Conservation (phyloP, 768 basidiomycete species). For the Russula foetens region DNA sequence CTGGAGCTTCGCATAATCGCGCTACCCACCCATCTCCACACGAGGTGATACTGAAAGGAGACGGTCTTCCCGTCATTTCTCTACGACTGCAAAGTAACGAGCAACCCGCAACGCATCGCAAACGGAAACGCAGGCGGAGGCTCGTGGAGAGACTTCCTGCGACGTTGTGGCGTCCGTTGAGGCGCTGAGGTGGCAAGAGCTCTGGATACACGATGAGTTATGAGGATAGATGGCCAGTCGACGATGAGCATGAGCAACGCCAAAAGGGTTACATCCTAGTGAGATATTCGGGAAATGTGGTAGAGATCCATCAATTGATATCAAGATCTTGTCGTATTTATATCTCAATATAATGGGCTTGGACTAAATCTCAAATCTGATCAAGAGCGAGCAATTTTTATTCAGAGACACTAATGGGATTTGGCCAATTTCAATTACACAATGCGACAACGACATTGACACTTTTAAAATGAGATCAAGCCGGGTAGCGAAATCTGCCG, state of each 20-base stretch:
- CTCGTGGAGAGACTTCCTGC: constrained; percentile 15
- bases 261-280: too few relatives aligned
- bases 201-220: constrained; percentile 28
- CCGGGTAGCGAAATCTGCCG: too few relatives aligned
- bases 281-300: too few relatives aligned
- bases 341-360: too few relatives aligned
- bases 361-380: too few relatives aligned
- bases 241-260: constrained; percentile 13
- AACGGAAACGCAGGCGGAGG: constrained; percentile 9
- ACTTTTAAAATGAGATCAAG: too few relatives aligned
- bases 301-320: too few relatives aligned
- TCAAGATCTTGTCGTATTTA: too few relatives aligned
- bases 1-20: neutral
- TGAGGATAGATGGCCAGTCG: constrained; percentile 23
- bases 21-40: constrained; percentile 7
- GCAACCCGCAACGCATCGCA: neutral
- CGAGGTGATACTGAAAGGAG: constrained; percentile 2
- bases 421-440: too few relatives aligned
- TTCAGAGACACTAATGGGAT: too few relatives aligned
- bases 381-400: too few relatives aligned
- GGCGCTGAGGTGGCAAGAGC: constrained; percentile 25
- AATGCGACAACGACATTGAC: too few relatives aligned
- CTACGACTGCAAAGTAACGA: neutral
- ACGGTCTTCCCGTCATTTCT: neutral
- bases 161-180: constrained; percentile 25